phyloP scores from a whole-genome alignment of 805 yeast species.

The Lachancea kluyveri region DNA sequence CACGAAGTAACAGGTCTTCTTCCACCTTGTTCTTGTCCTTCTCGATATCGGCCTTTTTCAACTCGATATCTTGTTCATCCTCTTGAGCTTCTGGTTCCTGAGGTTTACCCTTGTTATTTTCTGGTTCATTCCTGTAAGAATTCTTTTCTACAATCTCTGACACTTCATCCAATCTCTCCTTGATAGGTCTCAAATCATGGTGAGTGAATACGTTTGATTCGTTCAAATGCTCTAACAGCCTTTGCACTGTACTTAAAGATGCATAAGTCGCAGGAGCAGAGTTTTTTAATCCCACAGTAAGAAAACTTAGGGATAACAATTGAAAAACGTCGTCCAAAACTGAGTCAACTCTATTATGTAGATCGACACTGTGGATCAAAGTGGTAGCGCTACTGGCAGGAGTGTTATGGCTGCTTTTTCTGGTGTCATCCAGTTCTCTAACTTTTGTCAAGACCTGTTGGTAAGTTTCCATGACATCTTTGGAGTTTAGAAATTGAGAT shows the following conservation, averaged over 20 bases:
- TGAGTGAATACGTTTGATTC: conserved; percentile 79
- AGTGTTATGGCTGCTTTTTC: conserved; percentile 35
- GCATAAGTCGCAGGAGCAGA: conserved; percentile 94
- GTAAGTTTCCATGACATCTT: conserved; percentile 58
- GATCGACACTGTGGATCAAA: conserved; percentile 22
- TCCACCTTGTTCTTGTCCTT: conserved; percentile 42
- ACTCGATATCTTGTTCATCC: conserved; percentile 8
- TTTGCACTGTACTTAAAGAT: conserved; percentile 77
- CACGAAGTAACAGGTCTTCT: conserved; percentile 54
- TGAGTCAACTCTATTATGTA: conserved; percentile 53
- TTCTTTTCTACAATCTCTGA: conserved; percentile 48
- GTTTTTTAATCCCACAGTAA: conserved; percentile 86
- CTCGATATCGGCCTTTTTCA: conserved; percentile 18
- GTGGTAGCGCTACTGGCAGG: conserved; percentile 20
- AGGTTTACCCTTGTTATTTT: conserved; percentile 31
- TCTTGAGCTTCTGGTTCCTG: conserved; percentile 45
- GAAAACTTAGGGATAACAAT: conserved; percentile 73
- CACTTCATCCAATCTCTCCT: conserved; percentile 66
- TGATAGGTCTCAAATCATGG: conserved; percentile 76
- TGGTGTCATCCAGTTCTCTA: conserved; percentile 45
- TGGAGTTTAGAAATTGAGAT: conserved; percentile 56
- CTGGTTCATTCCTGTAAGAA: conserved; percentile 15
- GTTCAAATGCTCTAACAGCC: conserved; percentile 73
- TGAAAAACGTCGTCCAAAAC: conserved; percentile 87
- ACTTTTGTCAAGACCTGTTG: conserved; percentile 49